Evolutionary conservation across 352 stramenopile genomes (phyloP).

Genomic region (Phytopythium ostracodes): DNA sequence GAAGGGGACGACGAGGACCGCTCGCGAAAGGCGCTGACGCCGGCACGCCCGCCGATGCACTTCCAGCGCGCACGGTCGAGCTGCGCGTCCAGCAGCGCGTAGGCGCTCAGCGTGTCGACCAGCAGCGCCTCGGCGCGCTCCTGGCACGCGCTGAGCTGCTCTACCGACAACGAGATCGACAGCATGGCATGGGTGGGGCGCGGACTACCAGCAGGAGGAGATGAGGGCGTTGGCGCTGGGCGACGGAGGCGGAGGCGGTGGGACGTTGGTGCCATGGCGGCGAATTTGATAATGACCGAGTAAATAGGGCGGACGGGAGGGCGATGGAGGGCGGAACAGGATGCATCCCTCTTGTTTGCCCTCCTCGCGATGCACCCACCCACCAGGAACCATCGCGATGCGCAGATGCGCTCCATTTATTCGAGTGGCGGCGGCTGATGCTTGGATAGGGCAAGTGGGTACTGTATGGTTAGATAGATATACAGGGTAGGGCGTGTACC

Average conservation of each 20-base stretch:
- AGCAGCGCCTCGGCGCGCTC: conserved; percentile 27
- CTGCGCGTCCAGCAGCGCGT: conserved; percentile 15
- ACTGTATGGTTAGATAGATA: background rate
- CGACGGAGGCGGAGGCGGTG: background rate
- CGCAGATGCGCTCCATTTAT: background rate
- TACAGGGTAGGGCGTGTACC: background rate
- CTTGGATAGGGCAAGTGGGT: background rate
- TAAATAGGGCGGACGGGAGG: background rate
- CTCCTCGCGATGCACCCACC: background rate
- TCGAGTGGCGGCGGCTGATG: too few relatives aligned
- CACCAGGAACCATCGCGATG: background rate
- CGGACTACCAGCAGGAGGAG: too few relatives aligned
- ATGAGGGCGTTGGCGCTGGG: too few relatives aligned
- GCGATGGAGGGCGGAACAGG: background rate
- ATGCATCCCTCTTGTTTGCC: too few relatives aligned
- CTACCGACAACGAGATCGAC: conserved; percentile 12
- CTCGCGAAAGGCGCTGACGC: conserved; percentile 31
- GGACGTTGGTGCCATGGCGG: background rate
- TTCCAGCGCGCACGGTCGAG: conserved; percentile 32
- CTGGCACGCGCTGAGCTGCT: conserved; percentile 37
- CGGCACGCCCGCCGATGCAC: conserved; percentile 25
- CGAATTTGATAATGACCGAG: background rate
- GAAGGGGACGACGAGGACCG: conserved; percentile 4
- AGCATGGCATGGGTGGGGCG: background rate
- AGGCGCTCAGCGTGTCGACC: conserved; percentile 28